Conservation (phyloP, 2,329 filamentous ascomycete genomes). For the Claviceps humidiphila region DNA sequence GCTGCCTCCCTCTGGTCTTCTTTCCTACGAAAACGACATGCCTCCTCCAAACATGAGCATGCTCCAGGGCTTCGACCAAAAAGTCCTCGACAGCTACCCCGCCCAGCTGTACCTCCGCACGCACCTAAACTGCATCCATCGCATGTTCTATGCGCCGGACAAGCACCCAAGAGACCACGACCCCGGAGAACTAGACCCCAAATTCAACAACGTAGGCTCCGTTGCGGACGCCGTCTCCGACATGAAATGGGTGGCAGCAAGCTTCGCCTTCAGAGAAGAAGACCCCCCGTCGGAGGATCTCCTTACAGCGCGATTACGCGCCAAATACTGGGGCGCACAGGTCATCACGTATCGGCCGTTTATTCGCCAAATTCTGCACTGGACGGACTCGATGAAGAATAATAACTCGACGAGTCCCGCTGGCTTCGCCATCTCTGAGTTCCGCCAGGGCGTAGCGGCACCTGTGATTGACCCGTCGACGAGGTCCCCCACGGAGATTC, state of each 20-base stretch:
- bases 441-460: constrained; percentile 22
- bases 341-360: constrained; percentile 84
- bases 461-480: constrained; percentile 25
- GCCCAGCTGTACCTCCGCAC: constrained; percentile 53
- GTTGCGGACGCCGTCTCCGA: constrained; percentile 29
- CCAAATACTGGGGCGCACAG: constrained; percentile 87
- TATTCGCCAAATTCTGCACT: constrained; percentile 41
- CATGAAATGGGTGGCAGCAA: constrained; percentile 33
- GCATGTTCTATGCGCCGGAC: constrained; percentile 37
- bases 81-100: constrained; percentile 45
- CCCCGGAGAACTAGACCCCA: constrained; percentile 15
- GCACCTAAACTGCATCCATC: constrained; percentile 50
- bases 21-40: constrained; percentile 51
- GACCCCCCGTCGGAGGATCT: constrained; percentile 65
- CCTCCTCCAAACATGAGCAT: constrained; percentile 47
- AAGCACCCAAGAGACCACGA: constrained; percentile 18
- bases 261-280: constrained; percentile 46
- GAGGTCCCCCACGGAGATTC: constrained; percentile 26
- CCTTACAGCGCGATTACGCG: constrained; percentile 68
- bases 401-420: constrained; percentile 22
- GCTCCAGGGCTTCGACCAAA: constrained; percentile 27
- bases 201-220: constrained; percentile 33
- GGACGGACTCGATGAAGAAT: constrained; percentile 24
- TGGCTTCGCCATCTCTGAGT: constrained; percentile 20
- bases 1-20: constrained; percentile 45